Conservation (phyloP, 2,329 filamentous ascomycete species). For the Phyllosticta paracitricarpa region DNA sequence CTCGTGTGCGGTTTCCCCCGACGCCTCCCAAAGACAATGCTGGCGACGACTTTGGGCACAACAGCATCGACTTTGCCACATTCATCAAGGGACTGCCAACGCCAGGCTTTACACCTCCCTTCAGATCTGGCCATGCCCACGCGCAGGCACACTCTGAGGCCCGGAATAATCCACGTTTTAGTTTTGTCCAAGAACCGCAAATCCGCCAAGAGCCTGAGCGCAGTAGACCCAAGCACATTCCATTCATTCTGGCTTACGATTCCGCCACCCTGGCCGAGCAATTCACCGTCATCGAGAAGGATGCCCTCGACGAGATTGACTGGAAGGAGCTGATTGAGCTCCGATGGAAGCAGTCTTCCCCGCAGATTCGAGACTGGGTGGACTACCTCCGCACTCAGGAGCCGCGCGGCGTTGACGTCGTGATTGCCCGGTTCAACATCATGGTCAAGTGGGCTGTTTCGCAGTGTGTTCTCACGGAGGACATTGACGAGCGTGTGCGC, state of each 20-base stretch:
- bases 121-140: neutral
- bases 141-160: neutral
- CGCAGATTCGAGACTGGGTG: slow-evolving; percentile 66
- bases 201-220: neutral
- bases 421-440: slow-evolving; percentile 78
- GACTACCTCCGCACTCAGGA: slow-evolving; percentile 65
- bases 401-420: slow-evolving; percentile 68
- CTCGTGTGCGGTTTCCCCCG: slow-evolving; percentile 23
- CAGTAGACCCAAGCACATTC: slow-evolving; percentile 47
- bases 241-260: slow-evolving; percentile 73
- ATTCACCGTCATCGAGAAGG: slow-evolving; percentile 77
- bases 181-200: neutral
- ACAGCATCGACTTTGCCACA: slow-evolving; percentile 17
- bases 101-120: slow-evolving; percentile 27
- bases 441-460: slow-evolving; percentile 82
- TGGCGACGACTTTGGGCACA: slow-evolving; percentile 16
- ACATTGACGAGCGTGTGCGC: slow-evolving; percentile 60
- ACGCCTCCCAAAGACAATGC: slow-evolving; percentile 31
- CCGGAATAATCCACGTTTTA: neutral
- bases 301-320: slow-evolving; percentile 75
- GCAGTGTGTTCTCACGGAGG: slow-evolving; percentile 64
- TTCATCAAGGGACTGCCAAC: slow-evolving; percentile 28
- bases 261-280: slow-evolving; percentile 71
- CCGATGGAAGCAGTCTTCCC: slow-evolving; percentile 65
- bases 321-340: slow-evolving; percentile 82